Percentiles rank a stretch among this genome's conserved stretches.
Conservation (phyloP, 2,329 filamentous ascomycete species). For the Ascosphaera pollenicola region DNA sequence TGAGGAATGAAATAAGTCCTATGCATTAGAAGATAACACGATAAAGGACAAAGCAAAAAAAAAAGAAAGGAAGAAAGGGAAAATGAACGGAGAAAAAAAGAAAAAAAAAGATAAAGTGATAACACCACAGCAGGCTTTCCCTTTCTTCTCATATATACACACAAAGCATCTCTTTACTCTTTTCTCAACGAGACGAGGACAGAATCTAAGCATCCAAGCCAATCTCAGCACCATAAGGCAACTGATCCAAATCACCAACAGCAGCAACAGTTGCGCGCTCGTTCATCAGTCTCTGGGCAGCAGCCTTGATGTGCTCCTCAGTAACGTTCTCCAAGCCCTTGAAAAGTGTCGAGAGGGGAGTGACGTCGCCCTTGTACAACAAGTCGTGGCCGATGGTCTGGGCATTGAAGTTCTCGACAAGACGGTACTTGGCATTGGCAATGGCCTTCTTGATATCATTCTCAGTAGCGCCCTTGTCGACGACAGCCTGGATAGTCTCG, state of each 20-base stretch:
- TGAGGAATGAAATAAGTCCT: too few species aligned
- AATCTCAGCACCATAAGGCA: slow-evolving; percentile 86
- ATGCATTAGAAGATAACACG: too few species aligned
- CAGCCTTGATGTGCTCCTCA: slow-evolving; percentile 60
- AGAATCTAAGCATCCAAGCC: slow-evolving; percentile 66
- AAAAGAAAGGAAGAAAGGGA: too few species aligned
- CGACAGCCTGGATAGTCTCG: slow-evolving; percentile 61
- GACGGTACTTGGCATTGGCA: slow-evolving; percentile 81
- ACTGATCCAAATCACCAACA: slow-evolving; percentile 74
- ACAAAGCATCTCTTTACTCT: too few species aligned
- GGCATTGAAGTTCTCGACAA: slow-evolving; percentile 59
- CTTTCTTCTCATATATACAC: too few species aligned
- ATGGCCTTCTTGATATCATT: slow-evolving; percentile 85
- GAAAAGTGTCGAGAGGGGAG: slow-evolving; percentile 60
- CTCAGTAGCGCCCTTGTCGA: slow-evolving; percentile 50
- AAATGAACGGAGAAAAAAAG: too few species aligned
- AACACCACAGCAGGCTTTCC: too few species aligned
- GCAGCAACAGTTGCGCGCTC: slow-evolving; percentile 74
- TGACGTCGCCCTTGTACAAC: slow-evolving; percentile 58
- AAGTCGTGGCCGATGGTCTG: slow-evolving; percentile 69
- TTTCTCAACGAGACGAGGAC: too few species aligned
- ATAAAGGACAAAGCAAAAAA: too few species aligned
- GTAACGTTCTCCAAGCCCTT: slow-evolving; percentile 64
- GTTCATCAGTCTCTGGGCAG: slow-evolving; percentile 69
- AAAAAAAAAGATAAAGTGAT: too few species aligned